Conservation (phyloP, 768 basidiomycete genomes). For the Mycena floridula region DNA sequence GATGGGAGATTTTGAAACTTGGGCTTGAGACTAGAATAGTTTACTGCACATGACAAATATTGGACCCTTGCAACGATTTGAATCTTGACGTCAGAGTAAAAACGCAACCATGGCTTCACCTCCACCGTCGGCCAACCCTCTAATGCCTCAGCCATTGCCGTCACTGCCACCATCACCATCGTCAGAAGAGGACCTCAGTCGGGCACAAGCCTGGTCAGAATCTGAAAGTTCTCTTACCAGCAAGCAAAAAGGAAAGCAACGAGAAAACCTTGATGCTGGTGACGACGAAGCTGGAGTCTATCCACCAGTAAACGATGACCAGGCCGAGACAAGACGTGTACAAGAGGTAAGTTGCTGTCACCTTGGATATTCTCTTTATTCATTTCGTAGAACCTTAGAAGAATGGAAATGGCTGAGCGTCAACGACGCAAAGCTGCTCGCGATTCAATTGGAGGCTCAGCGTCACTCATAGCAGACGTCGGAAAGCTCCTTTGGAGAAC, state of each 20-base stretch:
- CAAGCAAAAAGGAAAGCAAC: slow-evolving; percentile 24
- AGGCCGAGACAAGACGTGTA: slow-evolving; percentile 60
- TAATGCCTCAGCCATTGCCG: background rate
- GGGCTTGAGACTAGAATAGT: too few relatives aligned
- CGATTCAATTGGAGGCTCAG: slow-evolving; percentile 33
- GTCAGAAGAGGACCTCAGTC: slow-evolving; percentile 40
- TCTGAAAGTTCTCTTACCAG: slow-evolving; percentile 15
- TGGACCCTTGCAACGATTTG: too few relatives aligned
- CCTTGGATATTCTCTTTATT: slow-evolving; percentile 4
- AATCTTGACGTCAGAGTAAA: too few relatives aligned
- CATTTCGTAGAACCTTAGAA: slow-evolving; percentile 53
- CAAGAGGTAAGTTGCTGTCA: slow-evolving; percentile 50
- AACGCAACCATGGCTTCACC: slow-evolving; percentile 5
- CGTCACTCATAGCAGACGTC: slow-evolving; percentile 53
- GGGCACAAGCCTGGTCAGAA: slow-evolving; percentile 23
- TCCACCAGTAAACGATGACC: slow-evolving; percentile 63
- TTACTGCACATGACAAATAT: too few relatives aligned
- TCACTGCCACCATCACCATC: slow-evolving; percentile 27
- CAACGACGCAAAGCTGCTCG: slow-evolving; percentile 69
- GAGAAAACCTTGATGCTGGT: slow-evolving; percentile 7
- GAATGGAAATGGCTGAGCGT: slow-evolving; percentile 75
- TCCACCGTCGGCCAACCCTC: slow-evolving; percentile 4
- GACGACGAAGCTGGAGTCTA: slow-evolving; percentile 34
- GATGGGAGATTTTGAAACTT: slow-evolving; percentile 31
- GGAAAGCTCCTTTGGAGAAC: slow-evolving; percentile 39